These are phyloP conservation scores for Candida silvicultrix DNA, from an alignment of 805 yeast genomes.

Conservation along the genomic window DNA sequence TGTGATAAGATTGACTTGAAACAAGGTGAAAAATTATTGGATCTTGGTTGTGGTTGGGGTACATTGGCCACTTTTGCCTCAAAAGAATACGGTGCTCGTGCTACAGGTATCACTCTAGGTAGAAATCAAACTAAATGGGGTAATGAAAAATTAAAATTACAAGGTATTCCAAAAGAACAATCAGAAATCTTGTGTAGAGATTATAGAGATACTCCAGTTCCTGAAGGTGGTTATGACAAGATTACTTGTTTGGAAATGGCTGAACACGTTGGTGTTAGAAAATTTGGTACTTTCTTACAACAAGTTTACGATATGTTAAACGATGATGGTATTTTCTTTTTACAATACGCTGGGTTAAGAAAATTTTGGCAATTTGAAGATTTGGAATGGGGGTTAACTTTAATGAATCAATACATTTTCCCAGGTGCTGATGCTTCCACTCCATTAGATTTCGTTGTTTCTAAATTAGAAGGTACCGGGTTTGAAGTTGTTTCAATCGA, in stretches of 20 bases:
- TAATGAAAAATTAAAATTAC: slow-evolving; percentile 57
- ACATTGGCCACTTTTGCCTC: slow-evolving; percentile 83
- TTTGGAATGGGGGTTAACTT: slow-evolving; percentile 79
- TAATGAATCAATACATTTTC: slow-evolving; percentile 94
- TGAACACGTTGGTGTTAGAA: slow-evolving; percentile 91
- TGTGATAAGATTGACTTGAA: slow-evolving; percentile 78
- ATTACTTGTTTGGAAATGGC: slow-evolving; percentile 93
- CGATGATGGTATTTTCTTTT: slow-evolving; percentile 82
- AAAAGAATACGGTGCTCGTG: slow-evolving; percentile 73
- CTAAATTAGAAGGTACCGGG: slow-evolving; percentile 74
- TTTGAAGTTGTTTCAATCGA: slow-evolving; percentile 81
- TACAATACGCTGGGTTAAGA: slow-evolving; percentile 88
- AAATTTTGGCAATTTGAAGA: slow-evolving; percentile 95
- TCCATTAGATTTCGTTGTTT: slow-evolving; percentile 78
- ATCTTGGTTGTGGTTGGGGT: slow-evolving; percentile 96
- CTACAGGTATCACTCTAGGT: slow-evolving; percentile 87
- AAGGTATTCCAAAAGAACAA: slow-evolving; percentile 65
- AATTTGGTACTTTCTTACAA: slow-evolving; percentile 64
- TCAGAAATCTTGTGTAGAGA: slow-evolving; percentile 75
- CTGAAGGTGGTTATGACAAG: slow-evolving; percentile 67
- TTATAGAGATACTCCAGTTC: slow-evolving; percentile 84
- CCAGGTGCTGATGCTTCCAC: slow-evolving; percentile 98
- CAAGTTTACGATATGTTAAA: slow-evolving; percentile 86
- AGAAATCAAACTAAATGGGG: slow-evolving; percentile 91
- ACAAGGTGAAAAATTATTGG: slow-evolving; percentile 70